These are phyloP conservation scores for Leccinum subgranulosum DNA, from an alignment of 768 basidiomycete species.

Conservation along the genomic window DNA sequence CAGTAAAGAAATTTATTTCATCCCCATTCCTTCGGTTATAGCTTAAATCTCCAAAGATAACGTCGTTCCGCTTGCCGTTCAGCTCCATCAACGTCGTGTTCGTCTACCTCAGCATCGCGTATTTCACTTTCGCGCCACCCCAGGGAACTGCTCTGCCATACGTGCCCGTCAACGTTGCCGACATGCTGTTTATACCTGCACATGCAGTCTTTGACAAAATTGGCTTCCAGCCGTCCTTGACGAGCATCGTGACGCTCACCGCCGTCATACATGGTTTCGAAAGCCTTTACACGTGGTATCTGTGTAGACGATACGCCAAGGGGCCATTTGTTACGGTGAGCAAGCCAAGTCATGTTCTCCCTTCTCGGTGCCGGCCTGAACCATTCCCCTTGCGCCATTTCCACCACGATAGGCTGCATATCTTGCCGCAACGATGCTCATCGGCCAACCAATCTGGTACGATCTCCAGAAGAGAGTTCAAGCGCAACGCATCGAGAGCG, in stretches of 20 bases:
- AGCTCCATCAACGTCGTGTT: constrained; percentile 27
- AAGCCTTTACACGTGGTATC: constrained; percentile 25
- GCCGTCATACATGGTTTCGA: constrained; percentile 22
- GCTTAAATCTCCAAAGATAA: constrained; percentile 63
- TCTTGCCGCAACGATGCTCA: constrained; percentile 44
- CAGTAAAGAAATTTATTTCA: neutral
- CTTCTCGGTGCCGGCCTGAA: neutral
- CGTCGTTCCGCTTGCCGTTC: constrained; percentile 48
- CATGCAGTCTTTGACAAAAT: constrained; percentile 7
- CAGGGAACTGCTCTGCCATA: constrained; percentile 15
- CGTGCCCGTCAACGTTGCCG: constrained; percentile 11
- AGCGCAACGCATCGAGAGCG: constrained; percentile 68
- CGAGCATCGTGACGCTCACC: constrained; percentile 2
- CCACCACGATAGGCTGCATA: constrained; percentile 45
- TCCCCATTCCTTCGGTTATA: constrained; percentile 20
- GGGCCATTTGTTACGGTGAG: constrained; percentile 20
- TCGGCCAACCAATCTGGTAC: constrained; percentile 54
- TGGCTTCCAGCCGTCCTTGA: constrained; percentile 18
- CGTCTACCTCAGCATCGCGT: constrained; percentile 13
- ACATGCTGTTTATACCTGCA: constrained; percentile 22
- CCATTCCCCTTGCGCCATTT: neutral
- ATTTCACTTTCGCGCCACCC: constrained; percentile 19
- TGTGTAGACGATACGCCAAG: constrained; percentile 30
- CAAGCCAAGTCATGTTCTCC: neutral
- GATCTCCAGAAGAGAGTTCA: constrained; percentile 61